Conservation (phyloP, 1,284 basidiomycete species). For the Paramarasmius palmivorus region DNA sequence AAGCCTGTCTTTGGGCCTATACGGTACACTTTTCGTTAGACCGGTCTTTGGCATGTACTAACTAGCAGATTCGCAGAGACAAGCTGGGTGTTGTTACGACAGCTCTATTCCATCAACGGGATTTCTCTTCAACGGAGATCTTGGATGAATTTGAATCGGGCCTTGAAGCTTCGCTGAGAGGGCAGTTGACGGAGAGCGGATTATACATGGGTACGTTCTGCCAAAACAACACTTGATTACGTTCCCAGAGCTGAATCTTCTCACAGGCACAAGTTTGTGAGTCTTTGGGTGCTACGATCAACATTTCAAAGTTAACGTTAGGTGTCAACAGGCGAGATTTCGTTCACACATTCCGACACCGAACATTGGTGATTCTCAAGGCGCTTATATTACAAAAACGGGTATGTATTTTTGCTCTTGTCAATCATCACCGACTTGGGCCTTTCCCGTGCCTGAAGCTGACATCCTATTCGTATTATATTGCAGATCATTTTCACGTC, state of each 20-base stretch:
- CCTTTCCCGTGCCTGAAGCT: slow-evolving; percentile 8
- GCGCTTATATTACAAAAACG: slow-evolving; percentile 91
- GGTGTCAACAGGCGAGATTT: slow-evolving; percentile 69
- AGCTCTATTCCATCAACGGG: slow-evolving; percentile 85
- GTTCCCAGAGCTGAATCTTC: slow-evolving; percentile 11
- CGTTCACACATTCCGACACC: slow-evolving; percentile 92
- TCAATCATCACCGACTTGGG: background rate
- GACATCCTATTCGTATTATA: background rate
- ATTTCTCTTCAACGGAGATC: slow-evolving; percentile 84
- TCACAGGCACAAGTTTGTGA: slow-evolving; percentile 78
- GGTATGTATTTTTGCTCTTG: slow-evolving; percentile 37
- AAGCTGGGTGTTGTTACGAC: slow-evolving; percentile 96
- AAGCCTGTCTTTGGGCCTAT: slow-evolving; percentile 90
- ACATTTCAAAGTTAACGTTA: slow-evolving; percentile 3
- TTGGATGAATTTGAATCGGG: slow-evolving; percentile 81
- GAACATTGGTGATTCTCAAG: slow-evolving; percentile 93
- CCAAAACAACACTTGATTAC: background rate
- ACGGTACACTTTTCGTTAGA: slow-evolving; percentile 45
- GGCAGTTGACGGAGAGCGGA: slow-evolving; percentile 77
- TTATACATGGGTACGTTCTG: slow-evolving; percentile 78
- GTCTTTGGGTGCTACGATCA: slow-evolving; percentile 25
- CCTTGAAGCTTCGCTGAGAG: slow-evolving; percentile 66
- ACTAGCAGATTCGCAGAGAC: slow-evolving; percentile 51
- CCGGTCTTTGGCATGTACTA: slow-evolving; percentile 4
- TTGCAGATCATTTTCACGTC: slow-evolving; percentile 93